Base-by-base conservation (phyloP, 495 filamentous ascomycete species). In the Pseudoneurospora amorphoporcata region DNA sequence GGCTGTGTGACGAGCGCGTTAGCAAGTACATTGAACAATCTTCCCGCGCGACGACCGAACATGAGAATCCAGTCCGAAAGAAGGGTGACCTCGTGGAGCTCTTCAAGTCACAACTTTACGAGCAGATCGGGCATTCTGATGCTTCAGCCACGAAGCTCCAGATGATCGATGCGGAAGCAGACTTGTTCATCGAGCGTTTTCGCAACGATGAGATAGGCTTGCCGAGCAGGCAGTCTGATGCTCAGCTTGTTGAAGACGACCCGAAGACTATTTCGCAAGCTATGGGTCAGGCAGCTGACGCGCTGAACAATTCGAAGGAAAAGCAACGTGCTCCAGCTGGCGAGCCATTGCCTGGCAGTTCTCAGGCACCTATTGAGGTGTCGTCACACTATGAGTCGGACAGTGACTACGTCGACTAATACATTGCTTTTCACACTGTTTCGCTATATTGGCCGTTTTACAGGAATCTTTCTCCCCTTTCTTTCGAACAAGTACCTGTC, bases 111-210 rank as follows among this genome's bases (percentile, higher is more conserved):
- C 23, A 65, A 32, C 14, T 65, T 8, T 35, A 35, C 14, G 29
- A 65, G 37, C 29, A 65, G 7, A 65, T 65, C 2, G 53, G 29
- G 12, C 29, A 65, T 35, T 65, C 53, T 65, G 53, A 35, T 32
- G 53, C 14, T 35, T 16, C 7, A 10, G 8, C 53, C 53, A 32
- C 53, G 14, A n/a, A 14, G 5, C 39, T 53, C 7, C 39, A 71
- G 41, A 38, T 42, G 23, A 8, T 76, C 14, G 12, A 65, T 37
- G 6, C 37, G 2, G 69, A 72, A 29, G 72, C 70, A 4, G 61
- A 75, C 19, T 45, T 45, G 17, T 71, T 76, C 41, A 75, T 77
- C 61, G 53, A 39, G 42, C 42, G 42, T 29, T n/a, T 73, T 19
- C 41, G 53, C 53, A 65, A 35, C 19, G 47, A 58, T 17, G 53